Evolutionary conservation across 371 early-diverging fungal genomes (phyloP), one percentile per base, ranked within the genome.

Genomic region (Zopfochytrium polystomum): DNA sequence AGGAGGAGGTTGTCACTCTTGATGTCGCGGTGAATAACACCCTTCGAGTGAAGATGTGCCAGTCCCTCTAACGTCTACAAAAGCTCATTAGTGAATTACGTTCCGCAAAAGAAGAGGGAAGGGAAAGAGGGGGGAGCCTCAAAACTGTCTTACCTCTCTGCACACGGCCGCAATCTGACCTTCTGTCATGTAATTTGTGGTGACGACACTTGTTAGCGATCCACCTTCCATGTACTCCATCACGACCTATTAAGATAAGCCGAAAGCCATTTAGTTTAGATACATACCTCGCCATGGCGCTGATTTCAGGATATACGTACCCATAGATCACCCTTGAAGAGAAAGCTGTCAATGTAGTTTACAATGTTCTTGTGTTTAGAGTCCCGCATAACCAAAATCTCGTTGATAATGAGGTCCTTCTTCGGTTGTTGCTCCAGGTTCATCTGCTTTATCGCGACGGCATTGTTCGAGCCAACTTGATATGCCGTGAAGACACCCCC

Each of bases 151-250:
- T 22, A 84, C 82, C 67, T 96, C 95, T 42, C 84, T 80, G 54
- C 92, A 91, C 18, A 96, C 91, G 6, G 91, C 86, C 11, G 95
- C 95, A 62, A 96, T 95, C 68, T 95, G 94, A 7, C 89, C 89
- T 73, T 96, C 97, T 18, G 89, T 88, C 93, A 96, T 92, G 80
- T 88, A 88, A 69, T 88, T 93, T 57, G 79, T 85, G 0, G 92
- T 92, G 20, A 96, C 92, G 11, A 90, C 91, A 60, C 92, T 93
- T 0, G 95, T 96, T 56, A 96, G 72, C 53, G 89, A 85, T 20
- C 96, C 96, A 32, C 95, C 96, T 68, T 93, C 94, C 96, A 96
- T 96, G 66, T 93, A 96, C 78, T 96, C 96, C 94, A 94, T 96
- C 23, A 94, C 86, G 1, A 80, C 61, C 75, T 71, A 65, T 32